A percentile compares a stretch with the other conserved stretches of the same genome.
Evolutionary conservation across 2,329 filamentous ascomycete genomes (phyloP).

Genomic region (Cordyceps cateniannulata): DNA sequence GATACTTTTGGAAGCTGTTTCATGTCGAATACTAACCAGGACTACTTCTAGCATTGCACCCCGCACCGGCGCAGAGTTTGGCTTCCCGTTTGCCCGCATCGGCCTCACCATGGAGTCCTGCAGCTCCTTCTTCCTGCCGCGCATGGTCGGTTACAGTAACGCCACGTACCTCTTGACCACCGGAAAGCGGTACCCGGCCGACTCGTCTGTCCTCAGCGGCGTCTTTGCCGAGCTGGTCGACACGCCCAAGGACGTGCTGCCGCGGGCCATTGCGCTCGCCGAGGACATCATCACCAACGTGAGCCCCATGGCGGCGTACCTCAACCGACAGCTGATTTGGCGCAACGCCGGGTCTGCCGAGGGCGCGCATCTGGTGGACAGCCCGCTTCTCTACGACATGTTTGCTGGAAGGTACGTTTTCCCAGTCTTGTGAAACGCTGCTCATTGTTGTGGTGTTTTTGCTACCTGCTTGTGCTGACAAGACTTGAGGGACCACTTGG

Average conservation of each 20-base stretch:
- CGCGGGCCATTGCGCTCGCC: slow-evolving; percentile 8
- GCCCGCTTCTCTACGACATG: slow-evolving; percentile 11
- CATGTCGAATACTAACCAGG: not conserved
- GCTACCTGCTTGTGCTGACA: not conserved
- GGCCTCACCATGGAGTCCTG: slow-evolving; percentile 16
- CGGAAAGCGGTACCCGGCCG: slow-evolving; percentile 10
- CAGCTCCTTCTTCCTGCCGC: slow-evolving; percentile 16
- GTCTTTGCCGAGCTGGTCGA: slow-evolving; percentile 11
- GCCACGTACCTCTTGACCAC: slow-evolving; percentile 15
- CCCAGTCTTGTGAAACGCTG: no score
- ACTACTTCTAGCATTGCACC: not conserved
- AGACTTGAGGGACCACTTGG: not conserved
- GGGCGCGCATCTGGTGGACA: slow-evolving; percentile 10
- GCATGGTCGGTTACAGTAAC: slow-evolving; percentile 13
- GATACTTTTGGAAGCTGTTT: not conserved
- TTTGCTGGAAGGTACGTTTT: slow-evolving; percentile 3
- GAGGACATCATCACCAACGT: slow-evolving; percentile 11
- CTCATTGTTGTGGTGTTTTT: no score
- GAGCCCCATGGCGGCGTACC: slow-evolving; percentile 5
- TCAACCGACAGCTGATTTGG: slow-evolving; percentile 14
- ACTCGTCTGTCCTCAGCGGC: not conserved
- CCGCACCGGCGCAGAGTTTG: slow-evolving; percentile 11
- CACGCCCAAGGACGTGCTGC: slow-evolving; percentile 10
- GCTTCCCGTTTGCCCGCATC: slow-evolving; percentile 15
- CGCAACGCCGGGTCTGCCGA: slow-evolving; percentile 8